phyloP scores from a whole-genome alignment of 2,329 filamentous ascomycete species.

The Apiospora hydei region DNA sequence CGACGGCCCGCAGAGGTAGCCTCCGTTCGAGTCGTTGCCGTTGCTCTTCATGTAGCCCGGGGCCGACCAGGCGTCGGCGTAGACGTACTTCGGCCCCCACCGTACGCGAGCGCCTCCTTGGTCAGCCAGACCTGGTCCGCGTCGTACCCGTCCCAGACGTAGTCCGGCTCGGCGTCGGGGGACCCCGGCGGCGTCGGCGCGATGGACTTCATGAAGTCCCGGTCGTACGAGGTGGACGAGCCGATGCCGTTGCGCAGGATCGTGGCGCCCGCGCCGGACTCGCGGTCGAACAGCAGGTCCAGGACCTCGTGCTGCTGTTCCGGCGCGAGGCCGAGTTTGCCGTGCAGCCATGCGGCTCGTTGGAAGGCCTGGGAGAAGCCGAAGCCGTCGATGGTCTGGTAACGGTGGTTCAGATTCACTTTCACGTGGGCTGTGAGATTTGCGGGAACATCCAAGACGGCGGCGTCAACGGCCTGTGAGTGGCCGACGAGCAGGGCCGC shows the following conservation, averaged over 20 bases:
- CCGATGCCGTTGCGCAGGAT: conserved; percentile 48
- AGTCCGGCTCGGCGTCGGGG: conserved; percentile 44
- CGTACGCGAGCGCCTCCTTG: conserved; percentile 49
- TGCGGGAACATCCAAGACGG: background rate
- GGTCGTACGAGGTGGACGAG: conserved; percentile 28
- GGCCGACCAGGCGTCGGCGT: conserved; percentile 50
- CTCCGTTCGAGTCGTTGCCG: conserved; percentile 44
- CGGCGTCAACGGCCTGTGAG: background rate
- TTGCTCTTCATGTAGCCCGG: conserved; percentile 53
- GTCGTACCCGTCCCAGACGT: conserved; percentile 51
- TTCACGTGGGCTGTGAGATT: conserved; percentile 20
- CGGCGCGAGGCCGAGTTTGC: conserved; percentile 33
- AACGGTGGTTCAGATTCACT: conserved; percentile 33
- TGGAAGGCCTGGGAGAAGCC: conserved; percentile 51
- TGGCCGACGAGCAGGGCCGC: background rate
- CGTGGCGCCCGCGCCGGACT: conserved; percentile 44
- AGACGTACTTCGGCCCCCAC: conserved; percentile 43
- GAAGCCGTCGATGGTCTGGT: conserved; percentile 51
- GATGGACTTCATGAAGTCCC: conserved; percentile 42
- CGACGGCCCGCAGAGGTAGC: conserved; percentile 46
- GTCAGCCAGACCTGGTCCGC: conserved; percentile 55
- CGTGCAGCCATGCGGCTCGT: conserved; percentile 41
- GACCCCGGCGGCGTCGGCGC: conserved; percentile 48
- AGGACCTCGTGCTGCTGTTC: conserved; percentile 43
- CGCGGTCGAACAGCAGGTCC: conserved; percentile 45